Evolutionary conservation across 2,329 filamentous ascomycete species (phyloP).

Genomic region (Alternaria solani): DNA sequence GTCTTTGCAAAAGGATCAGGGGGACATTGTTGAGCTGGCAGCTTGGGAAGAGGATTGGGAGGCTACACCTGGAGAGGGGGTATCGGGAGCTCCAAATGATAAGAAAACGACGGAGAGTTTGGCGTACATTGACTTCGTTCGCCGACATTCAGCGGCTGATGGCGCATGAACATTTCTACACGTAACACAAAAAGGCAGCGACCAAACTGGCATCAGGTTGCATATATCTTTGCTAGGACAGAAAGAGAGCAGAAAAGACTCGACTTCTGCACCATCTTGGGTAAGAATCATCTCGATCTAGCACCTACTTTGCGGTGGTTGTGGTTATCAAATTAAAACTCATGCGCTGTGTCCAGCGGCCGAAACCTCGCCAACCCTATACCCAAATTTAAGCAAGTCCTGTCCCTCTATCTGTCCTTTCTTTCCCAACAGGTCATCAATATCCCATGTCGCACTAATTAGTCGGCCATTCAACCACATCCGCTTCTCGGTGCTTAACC

Average conservation of each 20-base stretch:
- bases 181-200: no score
- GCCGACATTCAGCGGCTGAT: neutral
- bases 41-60: neutral
- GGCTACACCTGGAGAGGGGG: neutral
- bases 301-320: neutral
- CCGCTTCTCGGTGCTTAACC: slow-evolving; percentile 40
- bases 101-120: neutral
- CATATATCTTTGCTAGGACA: no score
- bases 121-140: no score
- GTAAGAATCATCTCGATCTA: neutral
- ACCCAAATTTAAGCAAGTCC: slow-evolving; percentile 42
- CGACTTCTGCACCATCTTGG: no score
- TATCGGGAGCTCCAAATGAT: neutral
- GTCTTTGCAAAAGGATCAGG: no score
- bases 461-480: slow-evolving; percentile 44
- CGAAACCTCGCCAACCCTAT: slow-evolving; percentile 19
- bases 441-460: slow-evolving; percentile 42
- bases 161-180: neutral
- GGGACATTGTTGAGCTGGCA: no score
- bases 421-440: slow-evolving; percentile 36
- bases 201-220: no score
- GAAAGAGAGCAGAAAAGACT: no score
- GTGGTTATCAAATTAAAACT: neutral
- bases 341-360: neutral
- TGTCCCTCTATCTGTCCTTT: slow-evolving; percentile 29